Evolutionary conservation across 2,329 filamentous ascomycete species (phyloP).

Genomic region (Colletotrichum coccodes): DNA sequence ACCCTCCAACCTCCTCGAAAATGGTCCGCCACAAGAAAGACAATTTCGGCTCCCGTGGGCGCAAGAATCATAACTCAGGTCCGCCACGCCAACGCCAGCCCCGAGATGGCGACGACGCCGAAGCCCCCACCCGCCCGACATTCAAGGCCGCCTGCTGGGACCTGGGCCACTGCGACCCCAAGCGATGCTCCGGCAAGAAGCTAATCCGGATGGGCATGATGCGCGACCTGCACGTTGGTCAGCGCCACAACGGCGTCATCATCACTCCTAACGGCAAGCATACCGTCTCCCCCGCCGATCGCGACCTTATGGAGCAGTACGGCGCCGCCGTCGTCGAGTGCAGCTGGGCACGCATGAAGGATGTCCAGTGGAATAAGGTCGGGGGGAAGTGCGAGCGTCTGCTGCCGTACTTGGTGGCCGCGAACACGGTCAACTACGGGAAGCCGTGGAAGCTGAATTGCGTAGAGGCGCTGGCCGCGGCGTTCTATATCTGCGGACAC

Average conservation of each 20-base stretch:
- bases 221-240: conserved; percentile 90
- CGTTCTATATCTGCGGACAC: conserved; percentile 93
- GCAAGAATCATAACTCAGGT: conserved; percentile 69
- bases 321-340: conserved; percentile 97
- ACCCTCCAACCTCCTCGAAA: background rate
- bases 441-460: conserved; percentile 96
- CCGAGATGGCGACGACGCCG: conserved; percentile 47
- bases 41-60: conserved; percentile 75
- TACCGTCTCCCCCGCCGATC: conserved; percentile 85
- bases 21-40: conserved; percentile 99
- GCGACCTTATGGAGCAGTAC: conserved; percentile 82
- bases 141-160: conserved; percentile 99
- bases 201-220: conserved; percentile 93
- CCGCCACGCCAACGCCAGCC: conserved; percentile 65
- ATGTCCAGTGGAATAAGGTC: conserved; percentile 91
- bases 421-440: conserved; percentile 97
- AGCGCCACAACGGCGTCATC: conserved; percentile 91
- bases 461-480: conserved; percentile 91
- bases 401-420: conserved; percentile 93
- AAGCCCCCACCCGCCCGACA: conserved; percentile 50
- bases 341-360: conserved; percentile 92
- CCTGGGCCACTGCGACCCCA: conserved; percentile 95
- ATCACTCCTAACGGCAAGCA: conserved; percentile 95
- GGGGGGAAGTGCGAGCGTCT: conserved; percentile 93
- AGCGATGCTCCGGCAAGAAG: conserved; percentile 94